These are phyloP conservation scores for Kazachstania taianensis DNA, from an alignment of 805 yeast species.

Conservation along the genomic window DNA sequence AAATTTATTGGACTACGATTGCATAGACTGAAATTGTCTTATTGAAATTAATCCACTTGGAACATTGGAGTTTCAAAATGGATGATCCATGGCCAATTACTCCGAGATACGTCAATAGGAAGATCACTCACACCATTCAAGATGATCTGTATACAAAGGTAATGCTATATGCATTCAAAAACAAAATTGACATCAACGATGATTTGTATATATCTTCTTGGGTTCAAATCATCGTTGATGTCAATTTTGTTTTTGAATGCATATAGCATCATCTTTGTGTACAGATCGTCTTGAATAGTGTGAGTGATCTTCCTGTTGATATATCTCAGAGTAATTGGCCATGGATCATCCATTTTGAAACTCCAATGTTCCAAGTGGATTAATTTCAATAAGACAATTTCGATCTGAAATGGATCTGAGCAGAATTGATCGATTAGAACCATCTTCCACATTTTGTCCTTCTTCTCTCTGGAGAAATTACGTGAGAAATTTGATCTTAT, in stretches of 20 bases:
- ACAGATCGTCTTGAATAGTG: neutral
- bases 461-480: neutral
- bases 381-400: neutral
- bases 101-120: too few relatives aligned
- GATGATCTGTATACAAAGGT: too few relatives aligned
- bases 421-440: neutral
- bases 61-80: too few relatives aligned
- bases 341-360: neutral
- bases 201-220: neutral
- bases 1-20: conserved; percentile 1
- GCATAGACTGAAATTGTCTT: too few relatives aligned
- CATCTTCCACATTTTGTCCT: neutral
- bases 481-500: neutral
- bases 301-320: neutral
- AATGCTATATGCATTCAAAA: too few relatives aligned
- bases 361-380: neutral
- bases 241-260: neutral
- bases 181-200: too few relatives aligned
- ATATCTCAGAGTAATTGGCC: neutral
- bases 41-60: too few relatives aligned
- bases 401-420: neutral
- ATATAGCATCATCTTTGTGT: too few relatives aligned
- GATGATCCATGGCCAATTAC: too few relatives aligned
- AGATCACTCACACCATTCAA: too few relatives aligned
- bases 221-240: neutral